These are phyloP conservation scores for Arctium minus DNA, from an alignment of 129 eudicot species.

Conservation along the genomic window DNA sequence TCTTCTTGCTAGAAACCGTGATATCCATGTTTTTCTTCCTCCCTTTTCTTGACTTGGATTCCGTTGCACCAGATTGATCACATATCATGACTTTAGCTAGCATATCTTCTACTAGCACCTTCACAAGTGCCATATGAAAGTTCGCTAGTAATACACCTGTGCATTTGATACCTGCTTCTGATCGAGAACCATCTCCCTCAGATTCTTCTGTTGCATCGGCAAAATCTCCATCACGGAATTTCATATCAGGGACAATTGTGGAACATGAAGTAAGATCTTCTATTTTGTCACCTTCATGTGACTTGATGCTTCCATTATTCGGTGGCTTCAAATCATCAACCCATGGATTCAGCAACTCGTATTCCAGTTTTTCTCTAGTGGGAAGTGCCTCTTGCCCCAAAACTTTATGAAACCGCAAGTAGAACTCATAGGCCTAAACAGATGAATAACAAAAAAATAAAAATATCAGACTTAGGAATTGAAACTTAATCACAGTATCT, in stretches of 20 bases:
- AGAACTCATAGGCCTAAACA: slow-evolving; percentile 73
- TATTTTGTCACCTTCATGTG: background rate
- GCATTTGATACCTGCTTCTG: slow-evolving; percentile 23
- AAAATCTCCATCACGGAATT: background rate
- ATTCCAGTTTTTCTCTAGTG: slow-evolving; percentile 60
- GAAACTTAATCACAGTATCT: background rate
- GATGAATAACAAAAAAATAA: slow-evolving; percentile 18
- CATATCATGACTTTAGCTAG: slow-evolving; percentile 47
- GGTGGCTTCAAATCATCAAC: slow-evolving; percentile 30
- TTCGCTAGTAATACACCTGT: slow-evolving; percentile 46
- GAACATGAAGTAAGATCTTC: slow-evolving; percentile 11
- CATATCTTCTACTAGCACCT: slow-evolving; percentile 62
- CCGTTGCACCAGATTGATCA: slow-evolving; percentile 60
- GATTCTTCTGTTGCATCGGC: slow-evolving; percentile 10
- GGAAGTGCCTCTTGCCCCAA: slow-evolving; percentile 55
- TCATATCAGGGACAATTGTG: slow-evolving; percentile 3
- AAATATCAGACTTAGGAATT: background rate
- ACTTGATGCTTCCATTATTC: background rate
- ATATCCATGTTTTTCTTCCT: slow-evolving; percentile 67
- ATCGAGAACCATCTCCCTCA: slow-evolving; percentile 20
- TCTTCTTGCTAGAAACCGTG: slow-evolving; percentile 39
- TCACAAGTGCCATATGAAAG: slow-evolving; percentile 59
- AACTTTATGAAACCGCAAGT: slow-evolving; percentile 63
- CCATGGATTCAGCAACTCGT: slow-evolving; percentile 75
- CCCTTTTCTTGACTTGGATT: slow-evolving; percentile 57